Base-by-base conservation (phyloP, 805 yeast species). In the Wickerhamiella alocasiicola region DNA sequence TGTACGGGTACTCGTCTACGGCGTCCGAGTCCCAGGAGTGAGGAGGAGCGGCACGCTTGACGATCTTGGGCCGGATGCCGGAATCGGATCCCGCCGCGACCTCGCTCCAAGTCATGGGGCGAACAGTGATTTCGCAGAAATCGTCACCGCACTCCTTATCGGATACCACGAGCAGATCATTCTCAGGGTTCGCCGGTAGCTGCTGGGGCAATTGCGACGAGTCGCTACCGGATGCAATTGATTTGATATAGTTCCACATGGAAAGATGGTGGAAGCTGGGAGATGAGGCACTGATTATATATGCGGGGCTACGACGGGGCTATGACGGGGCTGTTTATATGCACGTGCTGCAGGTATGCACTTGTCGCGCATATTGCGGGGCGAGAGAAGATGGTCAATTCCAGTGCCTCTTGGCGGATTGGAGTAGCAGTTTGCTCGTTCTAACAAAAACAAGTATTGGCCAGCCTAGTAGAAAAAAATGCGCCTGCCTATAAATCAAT, bases 41-140 rank as follows among this genome's bases (percentile, higher is more conserved):
- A 5, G 28, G 29, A 11, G 39, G 30, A 12, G 28, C 15, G 23
- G n/a, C 15, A 35, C 28, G 23, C 39, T 25, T 35, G 19, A 29
- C 29, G 7, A 20, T 25, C 2, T 32, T 13, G 20, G 39, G 31
- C n/a, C n/a, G n/a, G n/a, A n/a, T n/a, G 31, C 25, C 19, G n/a
- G 46, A 45, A 20, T 44, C 45, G 19, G 46, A 27, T 45, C 49
- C 41, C 4, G 26, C 18, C 9, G 72, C 72, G 18, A 66, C 74
- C 56, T 72, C 77, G 9, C 74, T 74, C 50, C 71, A 71, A 6
- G 75, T 67, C 50, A 70, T 54, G 42, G 65, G 62, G 41, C 73
- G 65, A 31, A 69, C 53, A 36, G 64, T 63, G 41, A 72, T 65
- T 39, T 62, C 65, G 18, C 71, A 62, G 48, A 67, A 71, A 39